phyloP scores from a whole-genome alignment of 1,284 basidiomycete genomes.

The Leccinum brunneo-olivaceum region DNA sequence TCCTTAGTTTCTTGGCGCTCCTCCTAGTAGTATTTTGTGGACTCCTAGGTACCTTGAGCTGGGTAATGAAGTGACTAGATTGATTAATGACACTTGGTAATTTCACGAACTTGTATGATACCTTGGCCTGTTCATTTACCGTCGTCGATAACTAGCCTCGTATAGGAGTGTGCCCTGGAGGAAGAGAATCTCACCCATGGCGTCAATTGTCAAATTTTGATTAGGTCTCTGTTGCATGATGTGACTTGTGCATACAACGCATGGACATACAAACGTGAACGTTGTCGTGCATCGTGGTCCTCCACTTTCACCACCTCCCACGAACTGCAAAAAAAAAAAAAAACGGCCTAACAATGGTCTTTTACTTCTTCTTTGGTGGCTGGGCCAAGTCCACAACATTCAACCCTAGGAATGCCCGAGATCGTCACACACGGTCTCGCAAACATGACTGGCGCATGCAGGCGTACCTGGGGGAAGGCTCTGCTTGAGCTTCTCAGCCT shows the following conservation, averaged over 20 bases:
- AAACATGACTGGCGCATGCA: not conserved
- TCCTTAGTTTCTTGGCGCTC: constrained; percentile 19
- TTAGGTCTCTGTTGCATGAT: constrained; percentile 10
- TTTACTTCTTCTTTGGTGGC: constrained; percentile 65
- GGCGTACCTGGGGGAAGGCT: constrained; percentile 88
- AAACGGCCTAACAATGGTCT: not conserved
- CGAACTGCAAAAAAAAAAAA: constrained; percentile 2
- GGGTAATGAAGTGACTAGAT: constrained; percentile 15
- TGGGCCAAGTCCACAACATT: constrained; percentile 59
- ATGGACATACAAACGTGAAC: constrained; percentile 17
- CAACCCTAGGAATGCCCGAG: constrained; percentile 43
- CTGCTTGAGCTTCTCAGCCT: constrained; percentile 97
- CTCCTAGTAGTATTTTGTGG: constrained; percentile 22
- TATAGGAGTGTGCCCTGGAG: too few species aligned
- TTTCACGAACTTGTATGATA: too few species aligned
- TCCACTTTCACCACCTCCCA: constrained; percentile 1
- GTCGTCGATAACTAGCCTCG: too few species aligned
- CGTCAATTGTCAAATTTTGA: too few species aligned
- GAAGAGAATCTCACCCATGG: too few species aligned
- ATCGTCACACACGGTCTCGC: constrained; percentile 2
- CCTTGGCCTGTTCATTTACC: too few species aligned
- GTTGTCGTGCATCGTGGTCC: constrained; percentile 5
- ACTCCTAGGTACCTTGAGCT: constrained; percentile 18
- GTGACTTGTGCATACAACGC: constrained; percentile 15
- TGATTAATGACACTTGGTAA: not conserved